A percentile compares a stretch with the other conserved stretches of the same genome.
Conservation (phyloP, 106 monocot species). For the Allium fistulosum region DNA sequence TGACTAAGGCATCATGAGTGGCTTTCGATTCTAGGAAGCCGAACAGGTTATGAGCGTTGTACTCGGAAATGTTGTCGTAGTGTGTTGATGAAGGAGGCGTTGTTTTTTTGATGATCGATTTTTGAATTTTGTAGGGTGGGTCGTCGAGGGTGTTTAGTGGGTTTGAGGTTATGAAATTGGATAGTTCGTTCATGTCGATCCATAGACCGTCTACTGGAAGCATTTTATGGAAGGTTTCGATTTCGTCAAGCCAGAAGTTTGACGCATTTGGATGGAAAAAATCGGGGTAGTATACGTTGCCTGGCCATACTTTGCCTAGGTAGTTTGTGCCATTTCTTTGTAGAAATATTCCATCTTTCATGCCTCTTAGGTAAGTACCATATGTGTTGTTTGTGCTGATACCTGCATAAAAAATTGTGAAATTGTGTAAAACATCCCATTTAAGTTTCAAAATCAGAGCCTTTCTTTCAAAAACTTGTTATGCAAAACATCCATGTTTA, state of each 20-base stretch:
- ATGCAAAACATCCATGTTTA: no score
- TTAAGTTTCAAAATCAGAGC: no score
- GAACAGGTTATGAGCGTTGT: conserved; percentile 62
- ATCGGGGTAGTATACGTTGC: conserved; percentile 56
- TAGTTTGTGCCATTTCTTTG: conserved; percentile 33
- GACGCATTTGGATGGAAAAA: conserved; percentile 50
- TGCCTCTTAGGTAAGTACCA: conserved; percentile 19
- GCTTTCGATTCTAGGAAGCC: conserved; percentile 53
- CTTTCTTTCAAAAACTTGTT: no score
- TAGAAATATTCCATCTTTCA: conserved; percentile 33
- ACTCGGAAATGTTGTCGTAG: conserved; percentile 56
- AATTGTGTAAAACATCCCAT: no score
- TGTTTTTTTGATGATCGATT: conserved; percentile 33
- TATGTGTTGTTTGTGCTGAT: conserved; percentile 50
- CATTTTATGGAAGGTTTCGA: conserved; percentile 32
- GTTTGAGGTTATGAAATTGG: conserved; percentile 50
- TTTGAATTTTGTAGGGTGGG: conserved; percentile 60
- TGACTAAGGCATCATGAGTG: conserved; percentile 35
- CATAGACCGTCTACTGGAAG: conserved; percentile 70
- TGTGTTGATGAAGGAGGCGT: conserved; percentile 46
- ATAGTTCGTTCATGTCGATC: conserved; percentile 87
- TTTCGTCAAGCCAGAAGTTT: conserved; percentile 51
- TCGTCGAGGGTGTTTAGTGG: conserved; percentile 31
- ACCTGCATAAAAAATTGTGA: conserved; percentile 19
- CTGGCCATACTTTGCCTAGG: conserved; percentile 67